Evolutionary conservation across 2,329 filamentous ascomycete species (phyloP).

Genomic region (Metarhizium album): DNA sequence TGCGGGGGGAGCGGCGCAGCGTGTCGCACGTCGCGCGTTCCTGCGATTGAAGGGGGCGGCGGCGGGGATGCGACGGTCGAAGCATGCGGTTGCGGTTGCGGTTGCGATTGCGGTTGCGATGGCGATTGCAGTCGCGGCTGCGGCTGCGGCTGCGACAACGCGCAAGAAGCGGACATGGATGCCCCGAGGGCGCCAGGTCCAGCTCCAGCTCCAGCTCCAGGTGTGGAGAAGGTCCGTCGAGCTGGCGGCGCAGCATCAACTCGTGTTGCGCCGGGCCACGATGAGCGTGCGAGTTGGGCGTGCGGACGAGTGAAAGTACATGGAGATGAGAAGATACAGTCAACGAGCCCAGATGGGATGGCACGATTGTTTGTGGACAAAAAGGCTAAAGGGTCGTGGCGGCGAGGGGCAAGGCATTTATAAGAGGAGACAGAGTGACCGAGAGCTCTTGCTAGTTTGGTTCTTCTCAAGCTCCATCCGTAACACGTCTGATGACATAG

Average conservation of each 20-base stretch:
- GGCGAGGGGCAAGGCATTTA: not conserved
- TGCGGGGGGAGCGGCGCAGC: not conserved
- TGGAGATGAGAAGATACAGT: too few relatives aligned
- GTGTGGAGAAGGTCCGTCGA: constrained; percentile 1
- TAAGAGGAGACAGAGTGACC: not conserved
- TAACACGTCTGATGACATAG: not conserved
- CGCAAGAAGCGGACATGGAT: not conserved
- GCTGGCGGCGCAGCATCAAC: not conserved
- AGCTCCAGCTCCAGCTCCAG: not conserved
- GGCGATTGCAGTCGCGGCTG: not conserved
- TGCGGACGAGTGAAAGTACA: too few relatives aligned
- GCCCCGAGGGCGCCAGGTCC: not conserved
- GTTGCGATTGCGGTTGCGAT: not conserved
- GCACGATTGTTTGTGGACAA: not conserved
- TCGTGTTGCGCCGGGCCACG: not conserved
- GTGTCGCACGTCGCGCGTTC: not conserved
- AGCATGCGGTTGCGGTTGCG: not conserved
- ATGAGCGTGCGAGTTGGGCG: not conserved
- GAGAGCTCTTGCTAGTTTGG: not conserved
- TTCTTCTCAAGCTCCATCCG: not conserved
- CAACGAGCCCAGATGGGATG: not conserved
- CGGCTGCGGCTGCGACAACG: not conserved
- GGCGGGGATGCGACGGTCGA: not conserved
- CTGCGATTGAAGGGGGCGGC: not conserved
- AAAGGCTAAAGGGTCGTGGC: not conserved